Evolutionary conservation across 176 grass and related monocot genomes (phyloP).

Genomic region (Musa beccarii): DNA sequence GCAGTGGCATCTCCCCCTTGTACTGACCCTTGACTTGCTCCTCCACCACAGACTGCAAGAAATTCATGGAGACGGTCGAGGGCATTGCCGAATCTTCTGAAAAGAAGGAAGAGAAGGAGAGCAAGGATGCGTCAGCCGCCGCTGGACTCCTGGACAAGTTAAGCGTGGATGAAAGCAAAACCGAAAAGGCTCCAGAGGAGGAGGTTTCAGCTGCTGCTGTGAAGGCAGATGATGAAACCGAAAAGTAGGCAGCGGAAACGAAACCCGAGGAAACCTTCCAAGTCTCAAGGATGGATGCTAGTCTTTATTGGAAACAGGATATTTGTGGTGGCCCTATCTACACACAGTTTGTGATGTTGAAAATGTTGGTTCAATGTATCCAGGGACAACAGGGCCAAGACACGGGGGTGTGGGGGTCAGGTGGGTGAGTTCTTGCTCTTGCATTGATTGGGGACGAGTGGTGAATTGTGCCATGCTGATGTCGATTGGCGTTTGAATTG

Average conservation of each 20-base stretch:
- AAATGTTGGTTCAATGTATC: background rate
- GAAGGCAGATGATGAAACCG: background rate
- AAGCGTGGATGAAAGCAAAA: constrained; percentile 23
- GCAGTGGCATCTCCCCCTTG: background rate
- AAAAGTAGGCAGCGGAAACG: background rate
- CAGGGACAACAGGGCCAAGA: background rate
- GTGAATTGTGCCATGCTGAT: no score
- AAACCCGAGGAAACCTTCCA: background rate
- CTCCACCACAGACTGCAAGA: constrained; percentile 16
- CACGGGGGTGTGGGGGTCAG: no score
- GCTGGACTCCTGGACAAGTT: constrained; percentile 25
- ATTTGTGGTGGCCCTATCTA: background rate
- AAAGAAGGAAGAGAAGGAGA: constrained; percentile 16
- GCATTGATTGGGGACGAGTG: no score
- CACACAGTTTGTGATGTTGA: background rate
- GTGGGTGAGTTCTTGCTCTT: no score
- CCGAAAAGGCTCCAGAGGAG: constrained; percentile 1
- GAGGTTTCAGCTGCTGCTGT: background rate
- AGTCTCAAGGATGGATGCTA: background rate
- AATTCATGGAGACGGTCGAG: constrained; percentile 23
- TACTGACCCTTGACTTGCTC: background rate
- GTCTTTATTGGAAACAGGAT: background rate
- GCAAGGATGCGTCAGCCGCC: constrained; percentile 20
- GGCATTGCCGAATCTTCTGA: background rate
- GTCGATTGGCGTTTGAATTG: no score